These are phyloP conservation scores for Cryomyces minteri DNA, from an alignment of 495 filamentous ascomycete species.

Conservation along the genomic window DNA sequence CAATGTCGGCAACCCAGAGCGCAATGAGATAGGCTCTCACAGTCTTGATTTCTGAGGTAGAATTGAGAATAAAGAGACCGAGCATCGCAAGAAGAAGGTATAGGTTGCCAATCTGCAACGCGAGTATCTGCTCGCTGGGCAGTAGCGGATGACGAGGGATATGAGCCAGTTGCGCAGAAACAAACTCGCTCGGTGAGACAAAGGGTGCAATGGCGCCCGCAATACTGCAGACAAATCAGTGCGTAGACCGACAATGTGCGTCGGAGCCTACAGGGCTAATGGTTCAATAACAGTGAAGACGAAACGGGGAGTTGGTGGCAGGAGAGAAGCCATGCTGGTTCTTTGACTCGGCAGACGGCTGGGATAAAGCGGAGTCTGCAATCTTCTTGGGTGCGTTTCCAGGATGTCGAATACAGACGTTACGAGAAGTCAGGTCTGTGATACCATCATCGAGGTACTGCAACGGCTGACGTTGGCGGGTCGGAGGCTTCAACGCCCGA, in stretches of 20 bases:
- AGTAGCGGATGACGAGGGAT: constrained; percentile 11
- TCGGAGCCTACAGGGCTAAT: constrained; percentile 37
- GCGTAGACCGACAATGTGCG: not conserved
- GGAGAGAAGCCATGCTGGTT: constrained; percentile 2
- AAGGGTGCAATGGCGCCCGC: not conserved
- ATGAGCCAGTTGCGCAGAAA: constrained; percentile 26
- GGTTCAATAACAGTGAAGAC: constrained; percentile 49
- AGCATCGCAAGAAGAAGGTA: constrained; percentile 48
- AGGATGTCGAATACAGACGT: too few relatives aligned
- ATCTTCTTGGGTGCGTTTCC: too few relatives aligned
- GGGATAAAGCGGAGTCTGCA: too few relatives aligned
- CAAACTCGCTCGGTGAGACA: not conserved
- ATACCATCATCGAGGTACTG: too few relatives aligned
- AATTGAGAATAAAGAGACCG: constrained; percentile 38
- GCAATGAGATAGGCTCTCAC: constrained; percentile 49
- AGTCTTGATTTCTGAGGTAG: constrained; percentile 43
- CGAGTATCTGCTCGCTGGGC: constrained; percentile 30
- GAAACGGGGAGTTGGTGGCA: constrained; percentile 8
- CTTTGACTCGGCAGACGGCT: too few relatives aligned
- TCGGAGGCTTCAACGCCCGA: too few relatives aligned
- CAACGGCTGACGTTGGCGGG: too few relatives aligned
- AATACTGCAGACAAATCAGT: not conserved
- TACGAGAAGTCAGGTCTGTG: too few relatives aligned
- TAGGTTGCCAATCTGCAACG: constrained; percentile 46
- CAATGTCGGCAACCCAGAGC: constrained; percentile 46